Evolutionary conservation across 2,329 filamentous ascomycete species (phyloP).

Genomic region (Cladosporium halotolerans): DNA sequence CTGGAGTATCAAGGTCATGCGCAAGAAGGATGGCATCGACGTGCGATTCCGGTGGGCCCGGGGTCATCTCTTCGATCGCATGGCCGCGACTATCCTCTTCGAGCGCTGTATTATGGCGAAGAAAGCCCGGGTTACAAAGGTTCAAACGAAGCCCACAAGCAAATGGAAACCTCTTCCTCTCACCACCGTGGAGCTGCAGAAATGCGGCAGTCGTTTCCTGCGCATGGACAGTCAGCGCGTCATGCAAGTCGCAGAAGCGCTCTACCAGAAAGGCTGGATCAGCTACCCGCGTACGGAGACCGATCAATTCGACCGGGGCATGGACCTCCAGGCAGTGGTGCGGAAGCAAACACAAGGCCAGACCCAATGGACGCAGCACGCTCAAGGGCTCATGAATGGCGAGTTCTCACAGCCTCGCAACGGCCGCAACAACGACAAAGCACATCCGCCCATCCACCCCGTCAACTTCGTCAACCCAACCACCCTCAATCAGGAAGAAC

Average conservation of each 20-base stretch:
- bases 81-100: constrained; percentile 72
- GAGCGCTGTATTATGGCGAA: constrained; percentile 76
- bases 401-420: constrained; percentile 74
- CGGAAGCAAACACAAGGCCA: constrained; percentile 74
- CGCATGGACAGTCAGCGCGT: constrained; percentile 86
- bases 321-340: constrained; percentile 73
- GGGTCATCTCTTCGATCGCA: constrained; percentile 79
- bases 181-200: constrained; percentile 94
- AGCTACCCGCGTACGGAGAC: constrained; percentile 97
- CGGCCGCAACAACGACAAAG: constrained; percentile 88
- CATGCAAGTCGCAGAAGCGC: constrained; percentile 76
- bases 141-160: constrained; percentile 83
- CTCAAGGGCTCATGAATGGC: constrained; percentile 66
- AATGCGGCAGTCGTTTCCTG: constrained; percentile 83
- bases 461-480: constrained; percentile 70
- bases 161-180: constrained; percentile 92
- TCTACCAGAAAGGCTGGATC: constrained; percentile 94
- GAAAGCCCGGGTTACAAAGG: constrained; percentile 71
- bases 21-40: constrained; percentile 68
- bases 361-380: constrained; percentile 69
- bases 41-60: constrained; percentile 82
- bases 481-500: constrained; percentile 55
- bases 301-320: constrained; percentile 85
- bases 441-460: constrained; percentile 94
- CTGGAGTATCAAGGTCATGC: constrained; percentile 83